Percentiles rank a stretch among this genome's conserved stretches.
Evolutionary conservation across 1,284 basidiomycete species (phyloP).

Genomic region (Puccinia brachypodii): DNA sequence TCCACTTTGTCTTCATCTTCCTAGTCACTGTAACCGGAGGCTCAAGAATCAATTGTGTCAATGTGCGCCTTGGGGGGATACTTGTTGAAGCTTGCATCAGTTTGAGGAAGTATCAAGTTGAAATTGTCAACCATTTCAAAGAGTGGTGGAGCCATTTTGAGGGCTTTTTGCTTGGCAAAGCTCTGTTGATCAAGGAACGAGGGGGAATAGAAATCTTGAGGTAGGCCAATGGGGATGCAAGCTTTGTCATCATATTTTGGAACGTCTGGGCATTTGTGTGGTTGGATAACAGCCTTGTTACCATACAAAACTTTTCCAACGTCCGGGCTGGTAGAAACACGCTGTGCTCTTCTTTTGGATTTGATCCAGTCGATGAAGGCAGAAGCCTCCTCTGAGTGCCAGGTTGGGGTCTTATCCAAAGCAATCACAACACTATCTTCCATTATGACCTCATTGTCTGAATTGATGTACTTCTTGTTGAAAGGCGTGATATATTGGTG

Average conservation of each 20-base stretch:
- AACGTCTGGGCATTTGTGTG: neutral
- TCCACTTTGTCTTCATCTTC: neutral
- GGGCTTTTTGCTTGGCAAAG: constrained; percentile 14
- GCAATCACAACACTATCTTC: neutral
- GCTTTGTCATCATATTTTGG: neutral
- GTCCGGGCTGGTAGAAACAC: neutral
- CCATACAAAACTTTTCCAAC: neutral
- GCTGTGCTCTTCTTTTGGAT: neutral
- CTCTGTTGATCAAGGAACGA: neutral
- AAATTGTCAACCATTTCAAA: constrained; percentile 22
- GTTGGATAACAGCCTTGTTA: neutral
- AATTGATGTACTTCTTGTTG: constrained; percentile 27
- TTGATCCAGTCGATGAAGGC: constrained; percentile 40
- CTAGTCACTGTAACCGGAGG: neutral
- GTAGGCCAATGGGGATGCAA: constrained; percentile 33
- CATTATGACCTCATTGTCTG: constrained; percentile 13
- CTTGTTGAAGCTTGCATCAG: neutral
- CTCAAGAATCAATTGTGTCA: neutral
- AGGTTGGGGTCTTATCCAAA: constrained; percentile 17
- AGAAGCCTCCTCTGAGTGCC: constrained; percentile 20
- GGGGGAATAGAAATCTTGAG: constrained; percentile 18
- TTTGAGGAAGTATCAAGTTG: constrained; percentile 5
- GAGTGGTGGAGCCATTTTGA: constrained; percentile 16
- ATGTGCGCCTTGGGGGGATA: neutral
- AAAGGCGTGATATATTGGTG: neutral